These are phyloP conservation scores for Leishmania lainsoni DNA, from an alignment of 208 protist genomes.

Conservation along the genomic window DNA sequence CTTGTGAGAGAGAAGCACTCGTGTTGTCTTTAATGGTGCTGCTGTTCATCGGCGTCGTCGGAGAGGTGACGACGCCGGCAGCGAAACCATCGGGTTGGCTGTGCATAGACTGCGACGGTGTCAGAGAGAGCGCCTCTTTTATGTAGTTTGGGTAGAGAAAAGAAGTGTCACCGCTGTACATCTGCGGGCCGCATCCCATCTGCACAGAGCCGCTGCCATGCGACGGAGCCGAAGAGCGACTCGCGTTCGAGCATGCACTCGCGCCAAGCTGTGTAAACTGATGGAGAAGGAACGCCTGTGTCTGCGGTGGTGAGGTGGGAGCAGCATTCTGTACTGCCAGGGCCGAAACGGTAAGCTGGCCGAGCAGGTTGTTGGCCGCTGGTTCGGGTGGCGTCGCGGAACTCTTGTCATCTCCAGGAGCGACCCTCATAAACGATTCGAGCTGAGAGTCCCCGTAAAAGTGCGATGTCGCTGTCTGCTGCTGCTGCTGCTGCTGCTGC, in stretches of 20 bases:
- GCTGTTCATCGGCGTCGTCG: neutral
- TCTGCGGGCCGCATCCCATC: conserved; percentile 13
- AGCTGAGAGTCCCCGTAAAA: conserved; percentile 3
- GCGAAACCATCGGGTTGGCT: neutral
- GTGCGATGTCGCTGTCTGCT: neutral
- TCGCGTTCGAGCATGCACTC: conserved; percentile 5
- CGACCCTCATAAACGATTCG: conserved; percentile 19
- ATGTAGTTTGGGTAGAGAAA: conserved; percentile 26
- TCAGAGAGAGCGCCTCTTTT: conserved; percentile 7
- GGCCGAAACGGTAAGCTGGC: neutral
- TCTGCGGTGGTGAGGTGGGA: neutral
- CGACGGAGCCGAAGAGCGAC: conserved; percentile 18
- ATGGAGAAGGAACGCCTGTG: neutral
- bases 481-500: neutral
- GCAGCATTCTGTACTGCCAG: neutral
- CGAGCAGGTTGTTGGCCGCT: neutral
- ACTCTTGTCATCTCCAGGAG: neutral
- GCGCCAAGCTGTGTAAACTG: neutral
- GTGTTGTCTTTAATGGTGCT: neutral
- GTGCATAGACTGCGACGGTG: neutral
- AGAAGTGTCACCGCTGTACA: conserved; percentile 14
- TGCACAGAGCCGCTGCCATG: neutral
- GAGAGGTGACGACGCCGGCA: conserved; percentile 1
- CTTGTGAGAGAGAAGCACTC: neutral
- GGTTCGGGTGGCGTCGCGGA: neutral